Evolutionary conservation across 768 basidiomycete species (phyloP).

Genomic region (Collybiopsis confluens): DNA sequence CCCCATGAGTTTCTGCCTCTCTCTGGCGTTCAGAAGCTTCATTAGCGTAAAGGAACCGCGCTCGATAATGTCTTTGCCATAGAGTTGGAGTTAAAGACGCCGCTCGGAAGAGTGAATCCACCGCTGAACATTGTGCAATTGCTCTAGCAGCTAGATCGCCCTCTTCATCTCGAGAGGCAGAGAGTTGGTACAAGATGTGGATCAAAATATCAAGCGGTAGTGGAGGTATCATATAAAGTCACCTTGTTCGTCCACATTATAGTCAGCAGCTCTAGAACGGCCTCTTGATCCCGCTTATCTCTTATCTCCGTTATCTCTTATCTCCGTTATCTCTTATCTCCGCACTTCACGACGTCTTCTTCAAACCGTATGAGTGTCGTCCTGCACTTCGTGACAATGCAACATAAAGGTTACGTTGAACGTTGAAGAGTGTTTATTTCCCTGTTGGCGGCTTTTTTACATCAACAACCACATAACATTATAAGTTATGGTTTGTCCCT

Average conservation of each 20-base stretch:
- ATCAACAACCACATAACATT: too few species aligned
- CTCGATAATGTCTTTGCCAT: conserved; percentile 52
- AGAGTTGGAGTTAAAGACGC: conserved; percentile 37
- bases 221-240: not conserved
- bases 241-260: conserved; percentile 31
- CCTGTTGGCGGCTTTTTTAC: too few species aligned
- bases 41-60: conserved; percentile 41
- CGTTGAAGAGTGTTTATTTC: too few species aligned
- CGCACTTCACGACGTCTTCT: too few species aligned
- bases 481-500: too few species aligned
- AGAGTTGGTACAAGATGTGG: conserved; percentile 9
- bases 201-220: conserved; percentile 13
- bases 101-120: conserved; percentile 35
- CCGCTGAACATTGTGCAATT: conserved; percentile 35
- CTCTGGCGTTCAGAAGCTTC: conserved; percentile 32
- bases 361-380: too few species aligned
- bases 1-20: conserved; percentile 19
- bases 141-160: conserved; percentile 14
- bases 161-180: not conserved
- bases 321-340: too few species aligned
- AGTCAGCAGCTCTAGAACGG: too few species aligned
- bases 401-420: too few species aligned
- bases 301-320: too few species aligned
- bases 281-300: too few species aligned
- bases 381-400: too few species aligned